Evolutionary conservation across 139 green algal genomes (phyloP).

Genomic region (Coelastrella sp.): DNA sequence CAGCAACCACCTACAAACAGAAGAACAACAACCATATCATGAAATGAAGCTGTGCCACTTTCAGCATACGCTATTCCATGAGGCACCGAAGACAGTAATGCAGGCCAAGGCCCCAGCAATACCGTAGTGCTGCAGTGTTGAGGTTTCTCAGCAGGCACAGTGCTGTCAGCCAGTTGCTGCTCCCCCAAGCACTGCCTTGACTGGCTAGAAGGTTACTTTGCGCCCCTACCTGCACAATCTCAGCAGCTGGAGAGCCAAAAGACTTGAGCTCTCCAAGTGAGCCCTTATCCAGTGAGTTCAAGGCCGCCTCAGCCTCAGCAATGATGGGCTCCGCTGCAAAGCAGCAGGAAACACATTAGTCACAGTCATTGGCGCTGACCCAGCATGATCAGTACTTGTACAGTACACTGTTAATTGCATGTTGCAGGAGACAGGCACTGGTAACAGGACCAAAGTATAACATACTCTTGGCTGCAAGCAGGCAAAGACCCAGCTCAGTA

Average conservation of each 20-base stretch:
- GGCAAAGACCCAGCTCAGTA: background rate
- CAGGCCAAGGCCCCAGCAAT: too few species aligned
- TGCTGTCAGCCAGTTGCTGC: too few species aligned
- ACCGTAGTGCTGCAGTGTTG: background rate
- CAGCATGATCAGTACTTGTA: too few species aligned
- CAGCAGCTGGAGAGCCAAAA: constrained; percentile 85
- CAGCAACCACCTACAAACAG: constrained; percentile 65
- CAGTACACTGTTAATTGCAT: too few species aligned
- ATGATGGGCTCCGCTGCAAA: constrained; percentile 90
- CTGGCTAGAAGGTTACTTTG: too few species aligned
- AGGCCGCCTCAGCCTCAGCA: constrained; percentile 83
- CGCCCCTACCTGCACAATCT: constrained; percentile 79
- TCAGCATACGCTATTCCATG: too few species aligned
- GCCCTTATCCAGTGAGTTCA: constrained; percentile 92
- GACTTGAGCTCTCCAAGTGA: constrained; percentile 92
- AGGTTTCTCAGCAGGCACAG: background rate
- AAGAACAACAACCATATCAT: background rate
- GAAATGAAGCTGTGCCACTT: too few species aligned
- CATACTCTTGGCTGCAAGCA: background rate
- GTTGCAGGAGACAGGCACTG: background rate
- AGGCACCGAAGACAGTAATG: too few species aligned
- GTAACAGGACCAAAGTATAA: background rate
- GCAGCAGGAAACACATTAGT: background rate
- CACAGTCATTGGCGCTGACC: too few species aligned
- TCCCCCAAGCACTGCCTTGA: too few species aligned